A percentile compares a stretch with the other conserved stretches of the same genome.
These are phyloP conservation scores for Neltuma alba DNA, from an alignment of 306 rosid species.

Conservation along the genomic window DNA sequence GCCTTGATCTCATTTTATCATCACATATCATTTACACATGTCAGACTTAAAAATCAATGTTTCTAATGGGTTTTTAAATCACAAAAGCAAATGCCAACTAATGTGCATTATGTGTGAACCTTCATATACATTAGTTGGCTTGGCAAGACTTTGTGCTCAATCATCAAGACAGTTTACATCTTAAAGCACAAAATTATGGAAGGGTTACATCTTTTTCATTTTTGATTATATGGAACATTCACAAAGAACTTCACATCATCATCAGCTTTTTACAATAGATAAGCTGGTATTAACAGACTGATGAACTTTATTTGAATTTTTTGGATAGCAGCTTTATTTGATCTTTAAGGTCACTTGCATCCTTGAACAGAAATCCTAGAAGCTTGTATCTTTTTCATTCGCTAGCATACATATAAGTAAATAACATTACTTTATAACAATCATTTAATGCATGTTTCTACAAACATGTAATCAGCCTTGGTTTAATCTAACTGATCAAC, in stretches of 20 bases:
- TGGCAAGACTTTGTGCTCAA: background rate
- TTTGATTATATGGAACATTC: background rate
- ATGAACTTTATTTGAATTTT: background rate
- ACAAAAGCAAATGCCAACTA: background rate
- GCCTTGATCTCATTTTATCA: background rate
- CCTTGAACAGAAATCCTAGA: background rate
- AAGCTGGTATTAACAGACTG: background rate
- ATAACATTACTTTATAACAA: background rate
- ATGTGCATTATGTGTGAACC: background rate
- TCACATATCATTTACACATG: background rate
- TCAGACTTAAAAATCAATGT: background rate
- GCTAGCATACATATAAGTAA: background rate
- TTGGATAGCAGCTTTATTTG: background rate
- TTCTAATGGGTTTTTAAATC: background rate
- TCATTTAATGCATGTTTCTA: background rate
- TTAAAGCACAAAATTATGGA: no score
- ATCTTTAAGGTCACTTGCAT: background rate
- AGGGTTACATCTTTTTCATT: background rate
- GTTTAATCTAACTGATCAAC: background rate
- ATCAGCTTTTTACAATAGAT: background rate
- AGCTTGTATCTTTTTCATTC: background rate
- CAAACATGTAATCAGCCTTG: background rate
- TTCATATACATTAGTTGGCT: background rate
- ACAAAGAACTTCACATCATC: background rate
- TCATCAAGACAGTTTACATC: background rate